Evolutionary conservation across 2,329 filamentous ascomycete genomes (phyloP).

Genomic region (Talaromyces atroroseus): DNA sequence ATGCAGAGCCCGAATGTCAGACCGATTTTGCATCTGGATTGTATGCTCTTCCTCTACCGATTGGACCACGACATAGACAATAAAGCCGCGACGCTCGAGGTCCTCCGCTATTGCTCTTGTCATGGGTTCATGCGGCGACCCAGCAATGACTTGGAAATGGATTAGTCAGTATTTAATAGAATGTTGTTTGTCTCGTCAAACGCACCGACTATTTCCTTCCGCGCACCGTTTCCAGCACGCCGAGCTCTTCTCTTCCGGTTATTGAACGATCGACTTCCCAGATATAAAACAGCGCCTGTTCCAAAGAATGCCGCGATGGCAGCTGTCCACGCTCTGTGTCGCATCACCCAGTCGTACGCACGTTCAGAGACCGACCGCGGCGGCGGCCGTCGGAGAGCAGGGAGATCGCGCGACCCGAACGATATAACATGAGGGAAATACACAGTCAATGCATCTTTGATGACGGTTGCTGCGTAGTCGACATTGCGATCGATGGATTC

Average conservation of each 20-base stretch:
- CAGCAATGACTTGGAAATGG: constrained; percentile 63
- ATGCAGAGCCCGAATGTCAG: constrained; percentile 74
- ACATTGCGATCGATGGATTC: constrained; percentile 76
- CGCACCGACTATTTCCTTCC: constrained; percentile 70
- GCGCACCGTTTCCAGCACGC: constrained; percentile 73
- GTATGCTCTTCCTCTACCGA: constrained; percentile 13
- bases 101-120: constrained; percentile 79
- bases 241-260: constrained; percentile 66
- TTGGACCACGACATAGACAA: constrained; percentile 74
- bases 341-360: constrained; percentile 64
- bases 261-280: constrained; percentile 55
- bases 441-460: constrained; percentile 64
- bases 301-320: constrained; percentile 66
- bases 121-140: constrained; percentile 77
- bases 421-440: constrained; percentile 62
- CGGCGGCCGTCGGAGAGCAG: constrained; percentile 27
- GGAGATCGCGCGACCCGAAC: constrained; percentile 42
- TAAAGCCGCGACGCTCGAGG: constrained; percentile 83
- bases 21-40: constrained; percentile 61
- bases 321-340: constrained; percentile 68
- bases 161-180: constrained; percentile 10
- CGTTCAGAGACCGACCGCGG: constrained; percentile 47
- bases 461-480: constrained; percentile 64
- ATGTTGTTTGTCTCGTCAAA: constrained; percentile 5
- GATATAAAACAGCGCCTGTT: constrained; percentile 55